Evolutionary conservation across 2,329 filamentous ascomycete genomes (phyloP).

Genomic region (Colletotrichum sp.): DNA sequence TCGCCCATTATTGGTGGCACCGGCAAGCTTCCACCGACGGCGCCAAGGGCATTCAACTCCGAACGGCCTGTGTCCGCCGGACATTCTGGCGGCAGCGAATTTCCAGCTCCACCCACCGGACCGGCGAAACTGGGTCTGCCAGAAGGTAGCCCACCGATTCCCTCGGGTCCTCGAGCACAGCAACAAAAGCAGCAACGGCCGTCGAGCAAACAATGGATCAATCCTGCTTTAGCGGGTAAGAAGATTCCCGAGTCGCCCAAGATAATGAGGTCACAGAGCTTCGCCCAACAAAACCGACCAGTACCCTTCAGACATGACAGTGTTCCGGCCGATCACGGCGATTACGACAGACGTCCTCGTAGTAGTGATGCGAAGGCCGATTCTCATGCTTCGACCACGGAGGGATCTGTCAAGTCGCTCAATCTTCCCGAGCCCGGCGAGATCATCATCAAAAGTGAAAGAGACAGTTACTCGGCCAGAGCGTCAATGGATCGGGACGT

Average conservation of each 20-base stretch:
- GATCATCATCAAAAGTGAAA: slow-evolving; percentile 44
- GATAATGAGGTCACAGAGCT: slow-evolving; percentile 53
- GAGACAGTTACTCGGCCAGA: slow-evolving; percentile 38
- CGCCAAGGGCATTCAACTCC: slow-evolving; percentile 53
- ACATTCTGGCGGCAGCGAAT: slow-evolving; percentile 39
- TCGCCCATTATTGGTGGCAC: slow-evolving; percentile 33
- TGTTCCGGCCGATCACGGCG: slow-evolving; percentile 39
- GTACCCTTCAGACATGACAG: slow-evolving; percentile 40
- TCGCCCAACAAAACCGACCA: slow-evolving; percentile 47
- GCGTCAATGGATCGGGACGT: slow-evolving; percentile 18
- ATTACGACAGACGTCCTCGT: slow-evolving; percentile 51
- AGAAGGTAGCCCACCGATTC: slow-evolving; percentile 53
- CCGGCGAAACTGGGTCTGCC: slow-evolving; percentile 46
- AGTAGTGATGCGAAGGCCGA: slow-evolving; percentile 60
- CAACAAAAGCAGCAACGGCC: slow-evolving; percentile 50
- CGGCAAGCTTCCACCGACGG: slow-evolving; percentile 58
- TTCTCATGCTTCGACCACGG: slow-evolving; percentile 32
- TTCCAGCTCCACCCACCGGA: slow-evolving; percentile 41
- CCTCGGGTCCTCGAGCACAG: slow-evolving; percentile 59
- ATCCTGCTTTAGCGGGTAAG: slow-evolving; percentile 50
- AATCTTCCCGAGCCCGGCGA: slow-evolving; percentile 54
- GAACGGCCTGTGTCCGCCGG: slow-evolving; percentile 54
- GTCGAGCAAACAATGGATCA: slow-evolving; percentile 66
- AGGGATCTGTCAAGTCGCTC: slow-evolving; percentile 41
- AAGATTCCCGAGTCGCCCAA: slow-evolving; percentile 59